These are phyloP conservation scores for Podila verticillata DNA, from an alignment of 192 early-diverging fungal genomes.

Conservation along the genomic window DNA sequence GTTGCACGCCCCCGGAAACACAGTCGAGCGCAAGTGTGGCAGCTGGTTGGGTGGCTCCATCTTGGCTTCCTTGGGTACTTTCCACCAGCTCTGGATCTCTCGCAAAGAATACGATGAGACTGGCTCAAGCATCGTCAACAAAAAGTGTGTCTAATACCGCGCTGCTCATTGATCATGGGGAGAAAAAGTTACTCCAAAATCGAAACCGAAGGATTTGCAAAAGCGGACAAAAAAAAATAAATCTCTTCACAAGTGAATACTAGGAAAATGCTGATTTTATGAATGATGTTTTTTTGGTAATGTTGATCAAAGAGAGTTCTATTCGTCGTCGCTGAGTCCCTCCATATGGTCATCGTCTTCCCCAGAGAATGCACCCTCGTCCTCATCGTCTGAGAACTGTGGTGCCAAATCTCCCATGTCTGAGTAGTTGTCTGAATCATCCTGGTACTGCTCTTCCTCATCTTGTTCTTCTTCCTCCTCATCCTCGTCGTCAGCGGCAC, in stretches of 20 bases:
- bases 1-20: conserved; percentile 79
- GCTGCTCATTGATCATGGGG: background rate
- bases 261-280: conserved; percentile 3
- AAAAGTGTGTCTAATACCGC: conserved; percentile 73
- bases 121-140: conserved; percentile 86
- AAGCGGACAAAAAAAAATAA: background rate
- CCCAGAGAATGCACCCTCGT: conserved; percentile 28
- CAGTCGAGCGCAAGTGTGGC: conserved; percentile 90
- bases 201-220: no score
- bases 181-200: no score
- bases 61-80: conserved; percentile 92
- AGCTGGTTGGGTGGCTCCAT: conserved; percentile 98
- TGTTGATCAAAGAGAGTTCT: background rate
- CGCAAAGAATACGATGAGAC: conserved; percentile 94
- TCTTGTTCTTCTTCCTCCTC: conserved; percentile 38
- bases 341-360: conserved; percentile 44
- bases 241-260: conserved; percentile 3
- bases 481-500: conserved; percentile 39
- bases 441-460: conserved; percentile 24
- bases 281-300: background rate
- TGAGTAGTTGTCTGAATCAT: conserved; percentile 47
- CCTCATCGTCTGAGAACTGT: conserved; percentile 36
- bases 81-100: conserved; percentile 99
- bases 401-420: conserved; percentile 50
- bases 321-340: conserved; percentile 41